Evolutionary conservation across 73 alveolate species (phyloP), one percentile per base, ranked within the genome.

Genomic region (Paramecium bursaria): DNA sequence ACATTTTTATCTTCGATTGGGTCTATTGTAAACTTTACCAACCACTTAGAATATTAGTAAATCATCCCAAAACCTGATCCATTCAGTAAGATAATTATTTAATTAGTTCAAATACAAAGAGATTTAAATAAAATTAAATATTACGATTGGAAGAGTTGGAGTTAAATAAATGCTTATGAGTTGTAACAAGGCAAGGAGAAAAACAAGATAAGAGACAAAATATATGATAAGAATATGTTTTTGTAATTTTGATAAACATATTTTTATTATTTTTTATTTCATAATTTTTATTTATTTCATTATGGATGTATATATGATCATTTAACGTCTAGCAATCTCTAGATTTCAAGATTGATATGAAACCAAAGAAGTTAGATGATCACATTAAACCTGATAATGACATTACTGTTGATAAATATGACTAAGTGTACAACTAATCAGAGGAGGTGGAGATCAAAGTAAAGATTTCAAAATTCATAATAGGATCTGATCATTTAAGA

Each of bases 1-100:
- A 94, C 93, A 3, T 54, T 85, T 61, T 42, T 44, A 27, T 50
- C 74, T 15, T 73, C 75, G n/a, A 75, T 75, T 50, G 82, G 75
- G 15, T 47, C 91, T 0, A 73, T 74, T 22, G 87, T 47, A 3
- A 50, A 74, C 22, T 46, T 85, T 48, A 74, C 30, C 25, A 48
- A 75, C 25, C 89, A 85, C 31, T 26, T 74, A 14, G 77, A 85
- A 15, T 26, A 77, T 13, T 73, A 51, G 21, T 22, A 75, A 7
- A 47, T 85, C 15, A 27, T 6, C 4, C 30, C 21, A 15, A 75
- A 46, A 30, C 33, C 85, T 3, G 80, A 75, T 50, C 74, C 73
- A 29, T 46, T 46, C 22, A 25, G 19, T 14, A 19, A 85, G 13
- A 46, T 75, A 48, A 26, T 85, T 3, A 42, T 15, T 21, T 0